Conservation (phyloP, 2,329 filamentous ascomycete species). For the Alternaria atra region DNA sequence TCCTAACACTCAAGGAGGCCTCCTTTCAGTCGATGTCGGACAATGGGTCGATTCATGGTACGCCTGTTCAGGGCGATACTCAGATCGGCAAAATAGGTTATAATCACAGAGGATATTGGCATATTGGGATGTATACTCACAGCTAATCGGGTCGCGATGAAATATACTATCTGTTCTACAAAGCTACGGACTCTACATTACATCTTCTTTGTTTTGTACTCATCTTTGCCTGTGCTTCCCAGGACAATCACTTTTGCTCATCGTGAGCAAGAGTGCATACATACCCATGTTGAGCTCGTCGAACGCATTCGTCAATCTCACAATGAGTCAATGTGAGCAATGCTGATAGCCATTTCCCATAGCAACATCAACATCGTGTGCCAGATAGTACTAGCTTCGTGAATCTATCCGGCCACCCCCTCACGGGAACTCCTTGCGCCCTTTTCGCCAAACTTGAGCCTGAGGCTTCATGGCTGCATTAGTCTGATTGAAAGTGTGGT, state of each 20-base stretch:
- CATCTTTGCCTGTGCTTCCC: not conserved
- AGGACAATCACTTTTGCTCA: constrained; percentile 7
- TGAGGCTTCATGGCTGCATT: constrained; percentile 3
- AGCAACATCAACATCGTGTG: not conserved
- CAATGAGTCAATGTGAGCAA: constrained; percentile 12
- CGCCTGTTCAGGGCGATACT: constrained; percentile 26
- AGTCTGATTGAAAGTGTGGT: not conserved
- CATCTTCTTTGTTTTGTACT: not conserved
- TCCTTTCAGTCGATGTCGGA: constrained; percentile 46
- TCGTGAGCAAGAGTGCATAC: not conserved
- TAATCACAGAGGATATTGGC: constrained; percentile 29
- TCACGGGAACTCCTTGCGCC: not conserved
- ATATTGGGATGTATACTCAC: constrained; percentile 19
- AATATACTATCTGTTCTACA: constrained; percentile 10
- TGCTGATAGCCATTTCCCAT: not conserved
- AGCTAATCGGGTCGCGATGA: constrained; percentile 6
- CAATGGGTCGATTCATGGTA: constrained; percentile 33
- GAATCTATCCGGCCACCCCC: not conserved
- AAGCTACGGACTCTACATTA: constrained; percentile 4
- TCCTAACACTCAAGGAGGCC: constrained; percentile 8
- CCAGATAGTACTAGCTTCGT: not conserved
- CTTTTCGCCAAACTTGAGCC: not conserved
- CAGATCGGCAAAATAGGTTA: constrained; percentile 45
- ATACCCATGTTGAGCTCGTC: not conserved
- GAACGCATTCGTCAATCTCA: constrained; percentile 8